Conservation (phyloP, 768 basidiomycete species). For the Mrakia frigida region DNA sequence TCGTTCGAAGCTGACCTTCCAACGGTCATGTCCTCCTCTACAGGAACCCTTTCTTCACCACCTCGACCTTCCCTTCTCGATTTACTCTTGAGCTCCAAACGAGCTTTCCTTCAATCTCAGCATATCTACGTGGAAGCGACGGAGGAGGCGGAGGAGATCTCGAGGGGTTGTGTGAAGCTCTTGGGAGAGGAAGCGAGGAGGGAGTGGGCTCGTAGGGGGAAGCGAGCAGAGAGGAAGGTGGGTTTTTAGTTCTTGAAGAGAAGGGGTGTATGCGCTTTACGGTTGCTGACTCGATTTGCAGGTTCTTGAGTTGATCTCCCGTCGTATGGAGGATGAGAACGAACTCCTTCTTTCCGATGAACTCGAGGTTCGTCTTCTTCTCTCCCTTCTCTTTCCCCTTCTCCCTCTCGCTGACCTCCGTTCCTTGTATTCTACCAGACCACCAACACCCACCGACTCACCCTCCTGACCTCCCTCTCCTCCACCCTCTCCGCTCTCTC, state of each 20-base stretch:
- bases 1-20: no score
- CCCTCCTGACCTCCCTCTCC: slow-evolving; percentile 13
- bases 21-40: not conserved
- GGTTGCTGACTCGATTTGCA: not conserved
- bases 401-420: not conserved
- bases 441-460: not conserved
- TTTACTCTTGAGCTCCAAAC: slow-evolving; percentile 7
- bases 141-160: slow-evolving; percentile 11
- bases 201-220: not conserved
- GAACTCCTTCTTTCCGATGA: not conserved
- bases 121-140: not conserved
- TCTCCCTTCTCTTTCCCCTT: no score
- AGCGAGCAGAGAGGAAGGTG: not conserved
- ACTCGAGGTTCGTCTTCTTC: slow-evolving; percentile 6
- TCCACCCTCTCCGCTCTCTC: not conserved
- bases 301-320: not conserved
- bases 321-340: slow-evolving; percentile 10
- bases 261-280: not conserved
- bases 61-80: not conserved
- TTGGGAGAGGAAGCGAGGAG: not conserved
- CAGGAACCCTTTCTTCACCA: not conserved
- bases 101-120: slow-evolving; percentile 13
- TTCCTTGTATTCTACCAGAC: not conserved
- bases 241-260: not conserved
- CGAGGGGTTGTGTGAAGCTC: not conserved